Evolutionary conservation across 305 asterid genomes (phyloP), one percentile per base, ranked within the genome.

Genomic region (Solanum hybrid): DNA sequence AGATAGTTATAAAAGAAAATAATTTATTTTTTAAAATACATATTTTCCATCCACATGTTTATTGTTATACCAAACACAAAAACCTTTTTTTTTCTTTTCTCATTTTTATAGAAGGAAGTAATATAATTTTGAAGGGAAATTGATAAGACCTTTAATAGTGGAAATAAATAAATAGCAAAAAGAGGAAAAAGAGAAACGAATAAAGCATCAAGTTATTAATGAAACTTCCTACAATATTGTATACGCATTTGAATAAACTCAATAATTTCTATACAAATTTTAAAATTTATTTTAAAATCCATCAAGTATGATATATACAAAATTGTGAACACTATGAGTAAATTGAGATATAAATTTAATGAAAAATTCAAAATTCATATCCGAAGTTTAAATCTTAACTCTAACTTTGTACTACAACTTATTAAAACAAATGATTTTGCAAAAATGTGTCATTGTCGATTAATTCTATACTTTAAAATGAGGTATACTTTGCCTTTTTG

Each of bases 111-210:
- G 35, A 72, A 72, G 8, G 35, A 7, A 72, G 78, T 72, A 72
- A 27, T 27, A 72, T 11, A 27, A 13, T 66, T 24, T 66, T 66
- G 15, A 66, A n/a, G 35, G 34, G 10, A 72, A 72, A 72, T 12
- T 72, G 78, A 27, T 5, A 7, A 24, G 4, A 7, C 36, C 14
- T 40, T 84, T 31, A 51, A 51, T 51, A 84, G 11, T 51, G 75
- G 75, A 15, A 84, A 51, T 80, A 80, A 78, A 35, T 42, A 82
- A 42, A 82, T 45, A 29, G 17, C 11, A 42, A 82, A 81, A 45
- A 82, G 27, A 5, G 37, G 36, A 81, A 42, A 56, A 81, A 27
- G 26, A 27, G 38, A 81, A 27, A 81, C 26, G 87, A 81, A 42
- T 27, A 42, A 81, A 42, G 26, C 71, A 42, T 26, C 17, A 81